Base-by-base conservation (phyloP, 108 stramenopile genomes). In the Seminavis robusta region DNA sequence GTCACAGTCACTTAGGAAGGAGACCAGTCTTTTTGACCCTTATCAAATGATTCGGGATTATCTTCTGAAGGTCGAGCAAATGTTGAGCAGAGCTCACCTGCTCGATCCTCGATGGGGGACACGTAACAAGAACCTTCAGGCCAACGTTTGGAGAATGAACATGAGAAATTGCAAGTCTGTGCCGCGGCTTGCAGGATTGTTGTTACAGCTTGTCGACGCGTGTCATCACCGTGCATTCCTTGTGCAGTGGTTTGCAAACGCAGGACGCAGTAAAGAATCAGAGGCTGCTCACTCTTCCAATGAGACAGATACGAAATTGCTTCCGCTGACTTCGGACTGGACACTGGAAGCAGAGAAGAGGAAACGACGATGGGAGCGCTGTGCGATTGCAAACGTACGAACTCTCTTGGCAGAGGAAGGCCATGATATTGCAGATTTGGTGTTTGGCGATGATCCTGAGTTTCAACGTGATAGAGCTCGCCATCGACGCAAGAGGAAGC, bases 191-290 rank as follows among this genome's bases (percentile, higher is more conserved):
- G 59, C 76, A 17, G 32, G 33, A 3, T 56, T 90, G 33, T 39
- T 84, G 38, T 47, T 90, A 7, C 48, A 65, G 34, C 65, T 90
- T 9, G 64, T 84, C 34, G 85, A 90, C 60, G 62, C 66, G 1
- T 74, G 65, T 10, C 69, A 75, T 40, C 45, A 69, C 0, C 60
- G 67, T 45, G 83, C 79, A 13, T 90, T 90, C 47, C 27, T 52
- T 8, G 56, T 56, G 17, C 53, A 70, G 11, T 86, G 85, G 88
- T 77, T 76, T 53, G 47, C 69, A 23, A 60, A 16, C 7, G 8
- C n/a, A 16, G 13, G 39, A 53, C 24, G 39, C 42, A 42, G 8
- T 15, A 9, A 53, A 41, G 52, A 7, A 46, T 9, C 8, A 19
- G 9, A 46, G 11, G 45, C 9, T 20, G 17, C 45, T 13, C 8